phyloP scores from a whole-genome alignment of 495 filamentous ascomycete species.

The Pyronema domesticum region DNA sequence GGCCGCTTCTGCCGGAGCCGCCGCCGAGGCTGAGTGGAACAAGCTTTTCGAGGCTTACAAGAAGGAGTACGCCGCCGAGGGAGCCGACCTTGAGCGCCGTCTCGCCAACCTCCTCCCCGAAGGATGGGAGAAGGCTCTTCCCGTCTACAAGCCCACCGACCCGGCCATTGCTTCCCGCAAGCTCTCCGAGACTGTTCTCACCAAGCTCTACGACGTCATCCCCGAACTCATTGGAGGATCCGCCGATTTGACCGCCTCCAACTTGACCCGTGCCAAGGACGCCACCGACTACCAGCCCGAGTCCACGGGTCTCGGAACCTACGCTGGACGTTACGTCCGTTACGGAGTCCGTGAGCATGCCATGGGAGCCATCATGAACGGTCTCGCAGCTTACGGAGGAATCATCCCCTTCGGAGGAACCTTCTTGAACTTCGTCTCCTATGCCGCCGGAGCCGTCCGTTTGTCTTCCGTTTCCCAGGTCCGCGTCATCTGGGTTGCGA shows the following conservation, averaged over 20 bases:
- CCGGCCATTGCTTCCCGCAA: conserved; percentile 77
- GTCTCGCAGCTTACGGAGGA: conserved; percentile 86
- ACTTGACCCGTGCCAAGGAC: conserved; percentile 95
- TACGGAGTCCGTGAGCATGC: conserved; percentile 95
- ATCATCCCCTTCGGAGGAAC: conserved; percentile 86
- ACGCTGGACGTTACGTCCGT: conserved; percentile 80
- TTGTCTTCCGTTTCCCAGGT: conserved; percentile 82
- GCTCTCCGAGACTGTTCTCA: conserved; percentile 83
- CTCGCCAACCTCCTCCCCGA: conserved; percentile 71
- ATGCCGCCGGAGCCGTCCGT: conserved; percentile 87
- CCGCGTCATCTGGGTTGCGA: conserved; percentile 89
- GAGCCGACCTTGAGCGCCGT: conserved; percentile 66
- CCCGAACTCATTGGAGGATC: conserved; percentile 92
- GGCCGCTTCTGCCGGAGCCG: conserved; percentile 66
- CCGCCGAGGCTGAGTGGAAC: conserved; percentile 90
- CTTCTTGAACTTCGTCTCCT: conserved; percentile 99
- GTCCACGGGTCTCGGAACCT: conserved; percentile 64
- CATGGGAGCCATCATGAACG: conserved; percentile 98
- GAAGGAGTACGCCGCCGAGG: conserved; percentile 53
- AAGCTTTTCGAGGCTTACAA: conserved; percentile 75
- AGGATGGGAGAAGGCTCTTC: conserved; percentile 91
- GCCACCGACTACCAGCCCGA: conserved; percentile 96
- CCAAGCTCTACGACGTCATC: conserved; percentile 64
- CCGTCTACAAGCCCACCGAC: conserved; percentile 77
- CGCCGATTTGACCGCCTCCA: conserved; percentile 93